phyloP scores from a whole-genome alignment of 768 basidiomycete species.

The Collybia sp. region DNA sequence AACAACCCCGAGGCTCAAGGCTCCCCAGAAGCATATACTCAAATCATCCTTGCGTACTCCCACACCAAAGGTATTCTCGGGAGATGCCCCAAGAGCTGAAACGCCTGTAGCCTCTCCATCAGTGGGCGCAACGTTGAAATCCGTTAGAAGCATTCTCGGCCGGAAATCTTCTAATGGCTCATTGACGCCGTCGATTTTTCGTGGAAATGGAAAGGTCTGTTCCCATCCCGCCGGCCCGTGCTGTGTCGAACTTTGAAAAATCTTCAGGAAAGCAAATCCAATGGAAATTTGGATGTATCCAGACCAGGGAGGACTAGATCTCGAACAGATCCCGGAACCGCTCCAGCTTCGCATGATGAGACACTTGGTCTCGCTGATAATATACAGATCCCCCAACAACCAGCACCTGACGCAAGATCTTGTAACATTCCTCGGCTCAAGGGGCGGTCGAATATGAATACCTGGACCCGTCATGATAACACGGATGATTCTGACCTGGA shows the following conservation, averaged over 20 bases:
- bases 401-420: not conserved
- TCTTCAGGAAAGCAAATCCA: too few relatives aligned
- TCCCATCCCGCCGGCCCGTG: too few relatives aligned
- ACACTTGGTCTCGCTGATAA: not conserved
- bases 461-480: constrained; percentile 5
- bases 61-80: constrained; percentile 19
- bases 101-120: constrained; percentile 6
- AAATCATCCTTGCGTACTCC: constrained; percentile 36
- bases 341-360: too few relatives aligned
- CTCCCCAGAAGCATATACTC: constrained; percentile 24
- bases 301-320: constrained; percentile 21
- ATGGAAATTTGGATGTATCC: too few relatives aligned
- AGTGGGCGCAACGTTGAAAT: constrained; percentile 19
- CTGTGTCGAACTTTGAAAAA: too few relatives aligned
- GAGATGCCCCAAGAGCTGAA: constrained; percentile 1
- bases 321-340: constrained; percentile 28
- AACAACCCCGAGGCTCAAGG: constrained; percentile 25
- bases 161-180: constrained; percentile 18
- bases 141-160: constrained; percentile 25
- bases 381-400: constrained; percentile 1
- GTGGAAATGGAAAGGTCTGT: too few relatives aligned
- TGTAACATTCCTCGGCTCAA: constrained; percentile 32
- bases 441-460: constrained; percentile 14
- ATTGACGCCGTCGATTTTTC: constrained; percentile 2
- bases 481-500: constrained; percentile 43